A percentile compares a stretch with the other conserved stretches of the same genome.
Conservation (phyloP, 139 green algal genomes). For the Volvox africanus region DNA sequence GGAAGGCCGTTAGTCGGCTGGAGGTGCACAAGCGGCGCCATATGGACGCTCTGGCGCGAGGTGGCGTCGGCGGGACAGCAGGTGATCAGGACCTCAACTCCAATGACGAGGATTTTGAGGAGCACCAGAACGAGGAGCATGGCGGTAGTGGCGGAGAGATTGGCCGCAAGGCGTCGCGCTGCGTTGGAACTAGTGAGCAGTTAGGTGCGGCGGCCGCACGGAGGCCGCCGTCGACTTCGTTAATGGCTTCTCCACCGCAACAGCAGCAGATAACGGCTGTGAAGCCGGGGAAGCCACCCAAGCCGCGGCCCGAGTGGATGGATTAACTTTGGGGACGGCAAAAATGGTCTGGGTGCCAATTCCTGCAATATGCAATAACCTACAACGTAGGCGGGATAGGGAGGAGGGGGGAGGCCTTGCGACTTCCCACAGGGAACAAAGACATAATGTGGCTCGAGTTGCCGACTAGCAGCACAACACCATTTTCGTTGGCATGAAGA, state of each 20-base stretch:
- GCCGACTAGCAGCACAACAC: too few relatives aligned
- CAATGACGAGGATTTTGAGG: background rate
- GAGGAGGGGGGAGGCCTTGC: too few relatives aligned
- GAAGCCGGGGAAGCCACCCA: background rate
- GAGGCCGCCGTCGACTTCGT: background rate
- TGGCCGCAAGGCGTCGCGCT: background rate
- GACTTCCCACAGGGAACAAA: too few relatives aligned
- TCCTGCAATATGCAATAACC: background rate
- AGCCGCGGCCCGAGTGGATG: conserved; percentile 33
- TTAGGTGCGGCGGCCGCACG: background rate
- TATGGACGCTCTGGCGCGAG: background rate
- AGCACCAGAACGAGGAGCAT: background rate
- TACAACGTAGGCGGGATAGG: too few relatives aligned
- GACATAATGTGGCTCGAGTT: too few relatives aligned
- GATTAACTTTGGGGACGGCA: background rate
- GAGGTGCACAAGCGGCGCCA: conserved; percentile 36
- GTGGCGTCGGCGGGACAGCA: background rate
- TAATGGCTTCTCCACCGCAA: background rate
- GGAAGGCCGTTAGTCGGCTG: conserved; percentile 15
- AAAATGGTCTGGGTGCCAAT: background rate
- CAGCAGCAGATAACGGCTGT: background rate
- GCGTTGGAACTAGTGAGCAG: background rate
- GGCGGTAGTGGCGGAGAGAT: too few relatives aligned
- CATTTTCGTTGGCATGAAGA: too few relatives aligned
- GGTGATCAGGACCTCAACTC: background rate